Conservation (phyloP, 2,329 filamentous ascomycete species). For the Nannizziopsis arthrosporioides region DNA sequence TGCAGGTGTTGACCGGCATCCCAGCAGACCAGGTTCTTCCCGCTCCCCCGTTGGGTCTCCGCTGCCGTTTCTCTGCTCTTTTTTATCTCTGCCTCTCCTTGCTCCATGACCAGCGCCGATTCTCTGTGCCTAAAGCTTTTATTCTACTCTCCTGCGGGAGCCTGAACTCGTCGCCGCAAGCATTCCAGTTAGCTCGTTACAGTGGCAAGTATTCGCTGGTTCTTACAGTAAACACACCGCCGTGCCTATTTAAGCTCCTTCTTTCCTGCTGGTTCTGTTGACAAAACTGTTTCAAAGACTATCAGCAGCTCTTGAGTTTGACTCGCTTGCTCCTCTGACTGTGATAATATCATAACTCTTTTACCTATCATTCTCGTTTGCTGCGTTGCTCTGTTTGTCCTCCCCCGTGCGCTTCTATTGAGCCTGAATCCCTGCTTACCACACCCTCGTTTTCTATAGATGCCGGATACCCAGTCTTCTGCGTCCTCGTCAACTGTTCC, state of each 20-base stretch:
- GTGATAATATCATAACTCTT: too few relatives aligned
- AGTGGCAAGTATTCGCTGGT: not conserved
- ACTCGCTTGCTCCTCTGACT: not conserved
- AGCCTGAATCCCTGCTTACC: conserved; percentile 1
- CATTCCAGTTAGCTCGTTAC: too few relatives aligned
- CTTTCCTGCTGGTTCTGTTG: too few relatives aligned
- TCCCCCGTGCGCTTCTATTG: not conserved
- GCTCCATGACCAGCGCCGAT: too few relatives aligned
- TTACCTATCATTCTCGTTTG: not conserved
- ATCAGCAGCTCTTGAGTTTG: too few relatives aligned
- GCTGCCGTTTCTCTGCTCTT: not conserved
- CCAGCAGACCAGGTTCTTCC: not conserved
- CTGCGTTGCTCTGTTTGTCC: not conserved
- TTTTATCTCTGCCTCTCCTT: not conserved
- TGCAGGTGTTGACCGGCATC: not conserved
- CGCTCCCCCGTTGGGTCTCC: not conserved
- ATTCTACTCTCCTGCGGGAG: too few relatives aligned
- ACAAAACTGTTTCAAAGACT: too few relatives aligned
- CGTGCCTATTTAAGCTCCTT: too few relatives aligned
- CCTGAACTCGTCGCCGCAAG: too few relatives aligned
- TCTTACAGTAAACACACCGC: too few relatives aligned
- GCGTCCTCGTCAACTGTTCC: conserved; percentile 1
- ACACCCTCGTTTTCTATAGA: not conserved
- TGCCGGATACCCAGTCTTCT: conserved; percentile 7
- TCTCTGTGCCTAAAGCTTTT: too few relatives aligned